These are phyloP conservation scores for Exophiala viscosa DNA, from an alignment of 2,329 filamentous ascomycete genomes.

Conservation along the genomic window DNA sequence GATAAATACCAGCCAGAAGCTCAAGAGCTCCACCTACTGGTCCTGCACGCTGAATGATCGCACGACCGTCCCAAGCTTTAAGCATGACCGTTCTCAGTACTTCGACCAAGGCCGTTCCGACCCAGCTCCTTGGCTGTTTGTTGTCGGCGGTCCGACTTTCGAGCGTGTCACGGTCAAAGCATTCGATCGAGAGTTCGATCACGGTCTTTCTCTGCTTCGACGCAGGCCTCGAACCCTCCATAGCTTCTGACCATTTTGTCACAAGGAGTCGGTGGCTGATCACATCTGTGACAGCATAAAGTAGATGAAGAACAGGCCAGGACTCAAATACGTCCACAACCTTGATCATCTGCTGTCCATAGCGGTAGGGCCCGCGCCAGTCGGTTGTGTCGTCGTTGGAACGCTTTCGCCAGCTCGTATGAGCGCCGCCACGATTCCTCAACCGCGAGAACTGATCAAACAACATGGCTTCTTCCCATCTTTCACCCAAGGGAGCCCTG, in stretches of 20 bases:
- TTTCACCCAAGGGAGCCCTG: background rate
- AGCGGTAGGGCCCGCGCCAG: background rate
- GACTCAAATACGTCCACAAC: slow-evolving; percentile 20
- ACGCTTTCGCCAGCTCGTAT: slow-evolving; percentile 13
- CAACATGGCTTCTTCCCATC: slow-evolving; percentile 6
- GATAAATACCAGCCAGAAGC: slow-evolving; percentile 69
- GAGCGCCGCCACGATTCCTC: slow-evolving; percentile 16
- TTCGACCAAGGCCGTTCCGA: slow-evolving; percentile 20
- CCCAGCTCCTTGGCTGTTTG: slow-evolving; percentile 12
- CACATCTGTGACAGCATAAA: slow-evolving; percentile 19
- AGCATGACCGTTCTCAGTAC: slow-evolving; percentile 58
- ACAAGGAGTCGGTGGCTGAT: slow-evolving; percentile 22
- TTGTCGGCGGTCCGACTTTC: slow-evolving; percentile 1
- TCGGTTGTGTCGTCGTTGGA: background rate
- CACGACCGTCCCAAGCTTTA: slow-evolving; percentile 74
- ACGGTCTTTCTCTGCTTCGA: slow-evolving; percentile 14
- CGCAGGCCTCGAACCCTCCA: slow-evolving; percentile 1
- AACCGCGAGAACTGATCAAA: slow-evolving; percentile 11
- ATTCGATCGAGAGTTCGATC: slow-evolving; percentile 34
- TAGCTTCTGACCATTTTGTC: slow-evolving; percentile 10
- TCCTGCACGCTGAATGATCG: slow-evolving; percentile 65
- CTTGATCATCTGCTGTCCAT: slow-evolving; percentile 10
- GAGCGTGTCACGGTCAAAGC: slow-evolving; percentile 27
- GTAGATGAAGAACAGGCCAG: slow-evolving; percentile 21
- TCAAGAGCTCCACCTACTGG: slow-evolving; percentile 73